Evolutionary conservation across 768 basidiomycete genomes (phyloP).

Genomic region (Pulveroboletus frians): DNA sequence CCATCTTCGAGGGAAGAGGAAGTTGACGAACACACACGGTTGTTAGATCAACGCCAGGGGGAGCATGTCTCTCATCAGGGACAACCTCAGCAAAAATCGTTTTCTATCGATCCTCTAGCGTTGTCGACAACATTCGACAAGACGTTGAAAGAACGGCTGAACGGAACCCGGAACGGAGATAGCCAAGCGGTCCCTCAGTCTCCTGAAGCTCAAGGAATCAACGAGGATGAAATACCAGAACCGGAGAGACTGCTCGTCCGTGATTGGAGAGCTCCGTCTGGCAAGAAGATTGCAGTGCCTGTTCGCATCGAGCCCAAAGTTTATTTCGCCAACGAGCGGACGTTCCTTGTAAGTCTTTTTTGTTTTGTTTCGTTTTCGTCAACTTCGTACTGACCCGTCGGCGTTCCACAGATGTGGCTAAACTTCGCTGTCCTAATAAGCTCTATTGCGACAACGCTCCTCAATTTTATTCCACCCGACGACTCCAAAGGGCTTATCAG

Average conservation of each 20-base stretch:
- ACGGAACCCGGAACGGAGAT: constrained; percentile 28
- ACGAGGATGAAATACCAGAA: constrained; percentile 32
- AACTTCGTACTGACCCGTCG: neutral
- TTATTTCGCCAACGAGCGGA: constrained; percentile 93
- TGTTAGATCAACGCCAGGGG: constrained; percentile 29
- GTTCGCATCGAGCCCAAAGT: constrained; percentile 98
- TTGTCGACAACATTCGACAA: constrained; percentile 81
- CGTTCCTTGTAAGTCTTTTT: constrained; percentile 69
- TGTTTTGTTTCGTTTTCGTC: neutral
- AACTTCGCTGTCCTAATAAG: constrained; percentile 84
- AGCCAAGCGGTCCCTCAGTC: constrained; percentile 14
- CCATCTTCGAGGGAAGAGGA: constrained; percentile 19
- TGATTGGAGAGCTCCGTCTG: constrained; percentile 72
- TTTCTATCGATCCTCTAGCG: constrained; percentile 85
- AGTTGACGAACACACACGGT: constrained; percentile 35
- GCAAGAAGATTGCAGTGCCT: constrained; percentile 88
- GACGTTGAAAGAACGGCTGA: constrained; percentile 65
- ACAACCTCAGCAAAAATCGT: constrained; percentile 23
- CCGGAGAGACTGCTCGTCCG: constrained; percentile 58
- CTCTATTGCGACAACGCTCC: constrained; percentile 81
- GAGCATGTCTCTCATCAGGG: constrained; percentile 16
- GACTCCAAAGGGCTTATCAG: constrained; percentile 78
- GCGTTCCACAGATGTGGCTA: constrained; percentile 69
- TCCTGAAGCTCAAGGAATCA: constrained; percentile 32
- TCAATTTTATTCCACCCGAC: constrained; percentile 75